phyloP scores from a whole-genome alignment of 768 basidiomycete species.

The Hirschioporus abietinus region DNA sequence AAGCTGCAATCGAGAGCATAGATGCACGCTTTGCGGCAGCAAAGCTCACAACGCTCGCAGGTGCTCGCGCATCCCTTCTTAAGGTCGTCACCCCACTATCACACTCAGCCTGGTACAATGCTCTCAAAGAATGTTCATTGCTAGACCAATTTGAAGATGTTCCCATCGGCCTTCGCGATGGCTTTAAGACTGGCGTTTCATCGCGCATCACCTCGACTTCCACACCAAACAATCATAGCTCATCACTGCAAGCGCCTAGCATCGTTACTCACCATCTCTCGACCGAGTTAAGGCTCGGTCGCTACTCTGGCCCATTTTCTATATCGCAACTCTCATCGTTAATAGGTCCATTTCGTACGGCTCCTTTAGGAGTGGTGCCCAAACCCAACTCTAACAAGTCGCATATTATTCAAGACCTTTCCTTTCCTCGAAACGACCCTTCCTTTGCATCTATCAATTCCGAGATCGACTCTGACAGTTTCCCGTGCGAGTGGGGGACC shows the following conservation, averaged over 20 bases:
- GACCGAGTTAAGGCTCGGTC: not conserved
- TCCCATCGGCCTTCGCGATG: not conserved
- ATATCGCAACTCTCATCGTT: slow-evolving; percentile 17
- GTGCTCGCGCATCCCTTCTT: not conserved
- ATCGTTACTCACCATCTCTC: not conserved
- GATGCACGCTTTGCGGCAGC: not conserved
- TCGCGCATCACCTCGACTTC: slow-evolving; percentile 6
- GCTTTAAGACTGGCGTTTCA: not conserved
- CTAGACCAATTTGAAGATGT: not conserved
- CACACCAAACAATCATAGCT: slow-evolving; percentile 13
- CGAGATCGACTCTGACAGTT: slow-evolving; percentile 25
- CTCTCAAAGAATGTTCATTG: not conserved
- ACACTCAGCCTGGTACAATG: not conserved
- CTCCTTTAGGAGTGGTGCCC: slow-evolving; percentile 24
- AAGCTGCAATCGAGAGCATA: not conserved
- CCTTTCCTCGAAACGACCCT: slow-evolving; percentile 14
- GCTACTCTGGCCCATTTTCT: slow-evolving; percentile 8
- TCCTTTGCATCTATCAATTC: slow-evolving; percentile 22
- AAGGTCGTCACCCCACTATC: not conserved
- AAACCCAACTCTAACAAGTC: slow-evolving; percentile 18
- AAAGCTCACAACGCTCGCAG: not conserved
- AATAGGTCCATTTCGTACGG: slow-evolving; percentile 25
- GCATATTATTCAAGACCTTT: slow-evolving; percentile 23
- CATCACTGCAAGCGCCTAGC: slow-evolving; percentile 7
- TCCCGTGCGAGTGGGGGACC: slow-evolving; percentile 41